Conservation (phyloP, 208 protist genomes). For the Crithidia sp. region DNA sequence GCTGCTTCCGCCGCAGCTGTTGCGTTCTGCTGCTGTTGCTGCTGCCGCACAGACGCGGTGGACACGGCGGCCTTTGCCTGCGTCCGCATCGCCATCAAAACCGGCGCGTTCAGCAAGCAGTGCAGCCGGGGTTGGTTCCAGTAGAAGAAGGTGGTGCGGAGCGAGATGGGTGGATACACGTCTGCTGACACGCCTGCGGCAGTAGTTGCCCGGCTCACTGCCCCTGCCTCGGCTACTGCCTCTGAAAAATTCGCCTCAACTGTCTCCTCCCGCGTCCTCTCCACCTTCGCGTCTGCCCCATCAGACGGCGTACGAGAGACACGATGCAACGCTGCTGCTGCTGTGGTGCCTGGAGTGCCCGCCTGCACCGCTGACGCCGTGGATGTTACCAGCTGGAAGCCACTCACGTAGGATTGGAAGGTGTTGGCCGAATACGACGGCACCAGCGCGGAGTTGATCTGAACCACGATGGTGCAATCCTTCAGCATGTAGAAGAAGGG, state of each 20-base stretch:
- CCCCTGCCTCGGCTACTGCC: background rate
- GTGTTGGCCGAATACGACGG: constrained; percentile 14
- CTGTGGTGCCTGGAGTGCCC: background rate
- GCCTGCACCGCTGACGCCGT: background rate
- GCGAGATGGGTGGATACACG: constrained; percentile 13
- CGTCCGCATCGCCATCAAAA: constrained; percentile 17
- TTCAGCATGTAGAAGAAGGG: constrained; percentile 41
- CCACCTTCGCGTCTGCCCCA: no score
- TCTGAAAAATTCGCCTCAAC: background rate
- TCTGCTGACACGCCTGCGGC: background rate
- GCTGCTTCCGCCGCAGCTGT: no score
- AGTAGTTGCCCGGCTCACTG: background rate
- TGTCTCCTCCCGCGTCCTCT: no score
- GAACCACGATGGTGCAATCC: constrained; percentile 35
- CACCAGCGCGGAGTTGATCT: background rate
- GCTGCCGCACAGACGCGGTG: background rate
- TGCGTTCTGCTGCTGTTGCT: background rate
- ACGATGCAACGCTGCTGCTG: background rate
- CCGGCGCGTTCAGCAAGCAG: constrained; percentile 40
- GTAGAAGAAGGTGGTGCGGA: constrained; percentile 44
- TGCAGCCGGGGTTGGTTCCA: constrained; percentile 57
- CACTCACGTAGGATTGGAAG: constrained; percentile 21
- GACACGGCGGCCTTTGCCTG: background rate
- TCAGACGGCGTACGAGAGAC: no score
- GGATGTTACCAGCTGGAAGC: background rate